Percentiles rank a stretch among this genome's conserved stretches.
phyloP scores from a whole-genome alignment of 371 early-diverging fungal genomes.

The Blyttiomyces sp. region DNA sequence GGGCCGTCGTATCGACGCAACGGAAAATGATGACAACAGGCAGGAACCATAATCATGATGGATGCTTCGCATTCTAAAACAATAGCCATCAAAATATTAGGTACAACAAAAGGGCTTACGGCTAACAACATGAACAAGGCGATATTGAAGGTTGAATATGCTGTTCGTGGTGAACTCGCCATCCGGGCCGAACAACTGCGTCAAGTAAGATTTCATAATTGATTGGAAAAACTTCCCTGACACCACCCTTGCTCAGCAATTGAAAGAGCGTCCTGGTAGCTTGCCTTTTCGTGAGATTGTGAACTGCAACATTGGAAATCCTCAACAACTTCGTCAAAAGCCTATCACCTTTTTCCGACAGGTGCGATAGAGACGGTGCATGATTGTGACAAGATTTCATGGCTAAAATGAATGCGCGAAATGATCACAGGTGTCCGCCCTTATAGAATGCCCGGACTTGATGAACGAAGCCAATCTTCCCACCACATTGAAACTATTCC shows the following conservation, averaged over 20 bases:
- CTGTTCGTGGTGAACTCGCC: slow-evolving; percentile 94
- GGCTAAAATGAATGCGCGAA: no score
- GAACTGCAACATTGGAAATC: slow-evolving; percentile 97
- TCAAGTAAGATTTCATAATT: slow-evolving; percentile 45
- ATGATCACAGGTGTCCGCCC: slow-evolving; percentile 75
- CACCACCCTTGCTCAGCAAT: slow-evolving; percentile 33
- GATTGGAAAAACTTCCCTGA: neutral
- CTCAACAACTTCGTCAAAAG: slow-evolving; percentile 90
- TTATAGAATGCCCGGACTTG: slow-evolving; percentile 85
- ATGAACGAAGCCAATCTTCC: slow-evolving; percentile 41
- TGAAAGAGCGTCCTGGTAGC: slow-evolving; percentile 39
- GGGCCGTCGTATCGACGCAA: no score
- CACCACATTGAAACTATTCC: slow-evolving; percentile 61
- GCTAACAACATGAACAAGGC: slow-evolving; percentile 23
- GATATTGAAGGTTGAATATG: slow-evolving; percentile 76
- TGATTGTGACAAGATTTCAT: neutral
- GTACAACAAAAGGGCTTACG: no score
- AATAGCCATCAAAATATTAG: no score
- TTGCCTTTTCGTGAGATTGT: slow-evolving; percentile 77
- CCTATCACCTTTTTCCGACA: slow-evolving; percentile 97
- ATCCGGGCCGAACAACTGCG: slow-evolving; percentile 88
- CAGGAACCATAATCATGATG: no score
- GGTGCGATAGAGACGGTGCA: slow-evolving; percentile 58
- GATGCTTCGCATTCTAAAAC: no score
- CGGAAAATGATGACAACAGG: no score